These are phyloP conservation scores for Tricholoma saponaceum DNA, from an alignment of 768 basidiomycete species.

Conservation along the genomic window DNA sequence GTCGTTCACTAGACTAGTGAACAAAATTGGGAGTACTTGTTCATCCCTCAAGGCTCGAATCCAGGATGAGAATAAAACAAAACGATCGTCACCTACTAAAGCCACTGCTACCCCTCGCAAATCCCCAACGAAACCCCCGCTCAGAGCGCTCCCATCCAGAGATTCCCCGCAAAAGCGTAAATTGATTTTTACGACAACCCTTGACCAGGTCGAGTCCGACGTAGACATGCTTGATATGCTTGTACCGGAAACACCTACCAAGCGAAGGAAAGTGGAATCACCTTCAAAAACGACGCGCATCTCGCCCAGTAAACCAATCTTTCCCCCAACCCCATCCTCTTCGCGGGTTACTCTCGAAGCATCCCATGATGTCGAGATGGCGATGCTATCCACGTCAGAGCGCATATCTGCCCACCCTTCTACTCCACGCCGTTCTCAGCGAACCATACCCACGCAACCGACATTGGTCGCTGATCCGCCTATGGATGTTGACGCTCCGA, in stretches of 20 bases:
- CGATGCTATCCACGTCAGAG: background rate
- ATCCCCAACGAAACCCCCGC: constrained; percentile 17
- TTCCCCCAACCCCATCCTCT: constrained; percentile 12
- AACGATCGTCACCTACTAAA: constrained; percentile 13
- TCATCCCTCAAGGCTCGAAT: constrained; percentile 16
- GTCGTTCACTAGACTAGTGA: constrained; percentile 17
- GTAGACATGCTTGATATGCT: constrained; percentile 24
- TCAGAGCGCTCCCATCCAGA: constrained; percentile 31
- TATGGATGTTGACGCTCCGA: constrained; percentile 7
- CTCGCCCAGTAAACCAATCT: background rate
- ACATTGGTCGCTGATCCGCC: background rate
- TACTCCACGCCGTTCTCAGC: too few relatives aligned
- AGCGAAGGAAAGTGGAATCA: constrained; percentile 31
- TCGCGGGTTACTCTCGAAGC: constrained; percentile 7
- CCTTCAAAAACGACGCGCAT: constrained; percentile 12
- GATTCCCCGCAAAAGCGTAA: constrained; percentile 36
- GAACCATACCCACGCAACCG: background rate
- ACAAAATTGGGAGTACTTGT: constrained; percentile 20
- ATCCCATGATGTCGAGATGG: background rate
- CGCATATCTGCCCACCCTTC: background rate
- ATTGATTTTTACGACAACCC: background rate
- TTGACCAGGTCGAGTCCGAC: constrained; percentile 16
- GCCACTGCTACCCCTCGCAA: constrained; percentile 17
- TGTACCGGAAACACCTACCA: constrained; percentile 37
- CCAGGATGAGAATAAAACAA: constrained; percentile 13